A percentile compares a stretch with the other conserved stretches of the same genome.
phyloP scores from a whole-genome alignment of 2,329 filamentous ascomycete genomes.

The Lecanosticta acicola region DNA sequence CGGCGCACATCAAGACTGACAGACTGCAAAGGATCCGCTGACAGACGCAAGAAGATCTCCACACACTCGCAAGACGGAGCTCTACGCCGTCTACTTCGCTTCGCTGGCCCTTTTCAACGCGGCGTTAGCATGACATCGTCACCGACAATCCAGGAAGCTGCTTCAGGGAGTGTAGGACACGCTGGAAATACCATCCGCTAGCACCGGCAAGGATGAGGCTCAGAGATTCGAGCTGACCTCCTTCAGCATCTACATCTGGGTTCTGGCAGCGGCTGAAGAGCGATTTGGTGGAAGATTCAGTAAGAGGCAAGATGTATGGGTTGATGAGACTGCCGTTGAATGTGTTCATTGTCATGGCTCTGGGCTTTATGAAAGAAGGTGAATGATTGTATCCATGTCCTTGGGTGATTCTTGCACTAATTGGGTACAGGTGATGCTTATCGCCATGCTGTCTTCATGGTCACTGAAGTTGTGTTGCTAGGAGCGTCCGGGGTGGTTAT shows the following conservation, averaged over 20 bases:
- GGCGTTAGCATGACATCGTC: constrained; percentile 15
- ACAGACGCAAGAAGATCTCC: too few species aligned
- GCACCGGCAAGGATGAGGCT: constrained; percentile 16
- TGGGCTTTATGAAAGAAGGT: constrained; percentile 41
- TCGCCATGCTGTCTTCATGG: constrained; percentile 11
- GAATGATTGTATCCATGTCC: neutral
- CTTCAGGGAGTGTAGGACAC: too few species aligned
- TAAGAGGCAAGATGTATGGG: constrained; percentile 52
- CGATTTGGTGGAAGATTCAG: constrained; percentile 49
- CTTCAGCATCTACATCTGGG: constrained; percentile 42
- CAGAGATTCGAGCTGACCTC: constrained; percentile 38
- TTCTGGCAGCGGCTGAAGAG: constrained; percentile 49
- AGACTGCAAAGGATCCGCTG: too few species aligned
- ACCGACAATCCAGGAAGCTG: constrained; percentile 8
- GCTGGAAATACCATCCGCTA: constrained; percentile 11
- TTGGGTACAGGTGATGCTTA: constrained; percentile 9
- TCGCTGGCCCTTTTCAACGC: constrained; percentile 19
- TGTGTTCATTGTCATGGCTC: constrained; percentile 49
- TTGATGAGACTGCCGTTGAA: constrained; percentile 56
- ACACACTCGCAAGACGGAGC: constrained; percentile 15
- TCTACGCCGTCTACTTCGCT: constrained; percentile 23
- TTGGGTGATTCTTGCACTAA: constrained; percentile 1
- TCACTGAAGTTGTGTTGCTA: constrained; percentile 10
- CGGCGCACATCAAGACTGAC: too few species aligned
- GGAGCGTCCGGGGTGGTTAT: constrained; percentile 12